Evolutionary conservation across 441 rosid species (phyloP), one percentile per base, ranked within the genome.

Genomic region (Flueggea neowawraea): DNA sequence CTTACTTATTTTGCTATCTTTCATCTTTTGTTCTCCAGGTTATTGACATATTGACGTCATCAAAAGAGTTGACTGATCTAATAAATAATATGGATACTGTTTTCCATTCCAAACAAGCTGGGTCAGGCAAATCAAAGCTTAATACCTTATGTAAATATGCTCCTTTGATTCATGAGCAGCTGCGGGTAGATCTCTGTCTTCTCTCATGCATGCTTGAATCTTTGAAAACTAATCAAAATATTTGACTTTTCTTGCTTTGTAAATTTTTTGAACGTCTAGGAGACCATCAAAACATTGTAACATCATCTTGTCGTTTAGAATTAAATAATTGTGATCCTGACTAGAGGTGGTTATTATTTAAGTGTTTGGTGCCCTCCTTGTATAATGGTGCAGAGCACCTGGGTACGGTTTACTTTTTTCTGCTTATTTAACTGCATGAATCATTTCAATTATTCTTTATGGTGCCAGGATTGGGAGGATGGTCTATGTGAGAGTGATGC

Each of bases 391-490:
- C 5, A 12, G 50, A 47, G 50, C 9, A 47, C 14, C 12, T 3
- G 14, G 1, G 50, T 43, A 43, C 45, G 9, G 5, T 43, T 10
- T 50, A 4, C 13, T 36, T 39, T 33, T 57, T 7, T 57, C 5
- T 45, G 32, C 17, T 11, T 15, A 55, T 28, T 48, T 31, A 49
- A 15, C 32, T 43, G 5, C 52, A 16, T 12, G 36, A 53, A 43
- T 49, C 43, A 58, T 41, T 22, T 10, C 36, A 53, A 43, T 49
- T 47, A 58, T 41, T 69, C 12, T 41, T 60, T 70, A 33, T 44
- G 66, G 53, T 65, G 57, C 57, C 39, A 92, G 98, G 98, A 90
- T 67, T 92, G 98, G 98, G 96, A 92, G 79, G 83, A 86, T 78
- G 96, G 98, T 57, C 76, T 92, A 47, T 80, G 83, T 55, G 98